Percentiles rank a stretch among this genome's conserved stretches.
These are phyloP conservation scores for Vaccinium vitisidaea DNA, from an alignment of 148 eudicot species.

Conservation along the genomic window DNA sequence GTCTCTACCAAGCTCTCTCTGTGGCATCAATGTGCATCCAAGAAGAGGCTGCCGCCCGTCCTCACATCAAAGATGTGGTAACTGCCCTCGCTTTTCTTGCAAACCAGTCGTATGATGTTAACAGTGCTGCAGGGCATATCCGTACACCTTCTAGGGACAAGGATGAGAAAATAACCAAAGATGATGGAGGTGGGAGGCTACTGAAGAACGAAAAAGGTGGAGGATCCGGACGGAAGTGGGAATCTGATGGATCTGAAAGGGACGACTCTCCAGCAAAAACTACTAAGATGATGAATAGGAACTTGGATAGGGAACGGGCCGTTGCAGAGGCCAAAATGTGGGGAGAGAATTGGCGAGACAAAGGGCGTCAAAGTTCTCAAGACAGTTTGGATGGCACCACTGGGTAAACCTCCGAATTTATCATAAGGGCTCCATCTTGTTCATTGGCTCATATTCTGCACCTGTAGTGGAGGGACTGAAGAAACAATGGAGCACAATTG, in stretches of 20 bases:
- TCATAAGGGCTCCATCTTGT: neutral
- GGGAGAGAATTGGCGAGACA: slow-evolving; percentile 26
- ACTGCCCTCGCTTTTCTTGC: slow-evolving; percentile 27
- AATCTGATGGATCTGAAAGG: slow-evolving; percentile 25
- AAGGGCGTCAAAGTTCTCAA: slow-evolving; percentile 13
- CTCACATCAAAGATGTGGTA: slow-evolving; percentile 23
- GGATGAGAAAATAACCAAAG: slow-evolving; percentile 19
- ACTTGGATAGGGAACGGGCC: slow-evolving; percentile 17
- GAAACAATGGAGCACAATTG: neutral
- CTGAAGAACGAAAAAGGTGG: slow-evolving; percentile 15
- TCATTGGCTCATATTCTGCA: neutral
- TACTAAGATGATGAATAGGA: slow-evolving; percentile 16
- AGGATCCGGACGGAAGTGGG: slow-evolving; percentile 21
- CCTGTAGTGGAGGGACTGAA: neutral
- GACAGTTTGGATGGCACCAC: slow-evolving; percentile 16
- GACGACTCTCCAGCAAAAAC: slow-evolving; percentile 17
- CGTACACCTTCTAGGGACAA: slow-evolving; percentile 1
- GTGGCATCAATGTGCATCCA: slow-evolving; percentile 32
- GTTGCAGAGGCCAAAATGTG: slow-evolving; percentile 27
- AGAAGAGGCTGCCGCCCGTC: slow-evolving; percentile 24
- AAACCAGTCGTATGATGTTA: slow-evolving; percentile 15
- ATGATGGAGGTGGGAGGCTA: slow-evolving; percentile 19
- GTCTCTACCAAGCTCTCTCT: slow-evolving; percentile 28
- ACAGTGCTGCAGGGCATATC: neutral
- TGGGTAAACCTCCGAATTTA: neutral